Conservation (phyloP, 768 basidiomycete genomes). For the Leccinum obscurum region DNA sequence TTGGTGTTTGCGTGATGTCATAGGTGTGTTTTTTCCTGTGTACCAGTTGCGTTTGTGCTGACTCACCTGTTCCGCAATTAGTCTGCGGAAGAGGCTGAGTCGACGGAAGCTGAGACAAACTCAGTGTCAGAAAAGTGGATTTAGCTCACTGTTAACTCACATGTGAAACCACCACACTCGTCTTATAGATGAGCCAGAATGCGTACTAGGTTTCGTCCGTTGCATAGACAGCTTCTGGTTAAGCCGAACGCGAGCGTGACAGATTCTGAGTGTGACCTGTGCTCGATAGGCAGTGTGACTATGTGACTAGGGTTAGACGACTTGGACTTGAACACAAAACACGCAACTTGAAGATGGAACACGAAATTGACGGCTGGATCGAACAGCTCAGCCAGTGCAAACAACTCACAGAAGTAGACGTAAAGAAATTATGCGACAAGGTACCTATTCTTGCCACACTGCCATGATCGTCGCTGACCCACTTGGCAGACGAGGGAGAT, state of each 20-base stretch:
- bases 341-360: constrained; percentile 39
- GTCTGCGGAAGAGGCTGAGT: background rate
- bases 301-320: constrained; percentile 25
- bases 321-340: constrained; percentile 18
- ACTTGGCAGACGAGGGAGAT: constrained; percentile 87
- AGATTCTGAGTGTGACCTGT: constrained; percentile 25
- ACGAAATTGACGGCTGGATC: constrained; percentile 96
- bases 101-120: background rate
- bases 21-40: background rate
- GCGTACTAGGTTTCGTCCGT: too few species aligned
- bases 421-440: constrained; percentile 99
- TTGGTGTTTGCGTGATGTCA: background rate
- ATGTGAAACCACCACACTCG: background rate
- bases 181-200: background rate
- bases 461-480: constrained; percentile 19
- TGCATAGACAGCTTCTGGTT: constrained; percentile 41
- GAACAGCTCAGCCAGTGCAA: constrained; percentile 97
- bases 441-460: constrained; percentile 38
- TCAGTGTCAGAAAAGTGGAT: too few species aligned
- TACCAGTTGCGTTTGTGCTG: too few species aligned
- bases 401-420: constrained; percentile 91
- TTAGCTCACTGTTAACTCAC: background rate
- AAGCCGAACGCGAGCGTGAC: constrained; percentile 26
- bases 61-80: too few species aligned
- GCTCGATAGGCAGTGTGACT: constrained; percentile 27